Evolutionary conservation across 257 asterid genomes (phyloP).

Genomic region (Nicotiana noctiflora): DNA sequence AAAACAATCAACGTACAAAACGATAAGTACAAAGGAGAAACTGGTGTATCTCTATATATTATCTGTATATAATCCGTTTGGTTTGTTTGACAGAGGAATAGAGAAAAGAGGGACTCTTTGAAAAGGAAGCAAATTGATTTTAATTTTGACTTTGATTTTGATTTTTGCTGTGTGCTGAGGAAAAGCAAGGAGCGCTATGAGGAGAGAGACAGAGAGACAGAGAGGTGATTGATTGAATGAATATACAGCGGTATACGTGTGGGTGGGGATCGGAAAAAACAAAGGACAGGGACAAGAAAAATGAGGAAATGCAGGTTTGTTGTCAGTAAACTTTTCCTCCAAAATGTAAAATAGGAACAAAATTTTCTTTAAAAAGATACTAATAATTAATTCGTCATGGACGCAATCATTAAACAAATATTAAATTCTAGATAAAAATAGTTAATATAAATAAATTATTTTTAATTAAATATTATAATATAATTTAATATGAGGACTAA

Average conservation of each 20-base stretch:
- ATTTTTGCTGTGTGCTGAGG: neutral
- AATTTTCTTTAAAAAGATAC: too few relatives aligned
- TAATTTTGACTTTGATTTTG: neutral
- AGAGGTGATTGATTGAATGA: neutral
- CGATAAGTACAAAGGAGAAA: neutral
- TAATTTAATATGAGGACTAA: too few relatives aligned
- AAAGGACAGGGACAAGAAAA: neutral
- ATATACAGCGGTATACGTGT: neutral
- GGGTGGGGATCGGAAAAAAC: neutral
- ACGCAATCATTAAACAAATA: too few relatives aligned
- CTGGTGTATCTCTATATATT: neutral
- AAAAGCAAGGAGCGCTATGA: neutral
- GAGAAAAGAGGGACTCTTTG: constrained; percentile 22
- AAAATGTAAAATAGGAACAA: too few relatives aligned
- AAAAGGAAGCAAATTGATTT: constrained; percentile 6
- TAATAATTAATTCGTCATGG: too few relatives aligned
- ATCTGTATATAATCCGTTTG: constrained; percentile 3
- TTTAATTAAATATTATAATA: too few relatives aligned
- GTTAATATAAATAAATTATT: too few relatives aligned
- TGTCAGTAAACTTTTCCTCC: too few relatives aligned
- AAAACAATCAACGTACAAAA: constrained; percentile 23
- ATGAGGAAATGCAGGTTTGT: too few relatives aligned
- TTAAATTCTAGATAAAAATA: too few relatives aligned
- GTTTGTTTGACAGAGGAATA: constrained; percentile 13
- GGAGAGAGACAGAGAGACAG: neutral